These are phyloP conservation scores for Coleophoma eucalyptorum DNA, from an alignment of 2,329 filamentous ascomycete species.

Conservation along the genomic window DNA sequence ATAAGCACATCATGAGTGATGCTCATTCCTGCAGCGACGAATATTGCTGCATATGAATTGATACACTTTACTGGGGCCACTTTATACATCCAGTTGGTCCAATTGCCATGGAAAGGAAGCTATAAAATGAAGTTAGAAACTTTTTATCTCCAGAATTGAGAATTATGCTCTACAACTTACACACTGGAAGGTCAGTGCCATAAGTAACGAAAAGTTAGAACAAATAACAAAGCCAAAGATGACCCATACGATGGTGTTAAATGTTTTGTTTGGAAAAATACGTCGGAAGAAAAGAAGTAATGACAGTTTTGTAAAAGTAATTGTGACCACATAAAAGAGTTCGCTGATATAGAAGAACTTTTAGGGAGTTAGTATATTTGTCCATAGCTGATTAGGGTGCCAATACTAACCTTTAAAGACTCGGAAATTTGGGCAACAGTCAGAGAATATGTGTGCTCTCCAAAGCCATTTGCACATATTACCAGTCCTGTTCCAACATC, in stretches of 20 bases:
- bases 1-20: slow-evolving; percentile 7
- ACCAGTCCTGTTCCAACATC: slow-evolving; percentile 1
- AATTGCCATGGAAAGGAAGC: slow-evolving; percentile 5
- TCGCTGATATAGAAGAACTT: slow-evolving; percentile 8
- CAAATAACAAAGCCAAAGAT: slow-evolving; percentile 2
- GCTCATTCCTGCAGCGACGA: slow-evolving; percentile 3
- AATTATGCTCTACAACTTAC: no score
- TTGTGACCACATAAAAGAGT: slow-evolving; percentile 3
- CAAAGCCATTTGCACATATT: slow-evolving; percentile 5
- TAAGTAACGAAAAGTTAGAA: slow-evolving; percentile 1
- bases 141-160: no score
- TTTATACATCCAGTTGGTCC: slow-evolving; percentile 12
- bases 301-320: slow-evolving; percentile 8
- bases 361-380: background rate
- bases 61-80: slow-evolving; percentile 6
- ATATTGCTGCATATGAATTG: slow-evolving; percentile 1
- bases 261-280: slow-evolving; percentile 4
- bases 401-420: background rate
- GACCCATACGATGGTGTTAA: background rate
- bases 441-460: slow-evolving; percentile 9
- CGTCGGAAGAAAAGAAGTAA: slow-evolving; percentile 10
- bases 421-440: background rate
- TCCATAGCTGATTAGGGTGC: no score
- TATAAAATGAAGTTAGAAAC: background rate
- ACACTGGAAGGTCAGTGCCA: slow-evolving; percentile 8